Base-by-base conservation (phyloP, 1,139 yeast species). In the Yarrowia galli region DNA sequence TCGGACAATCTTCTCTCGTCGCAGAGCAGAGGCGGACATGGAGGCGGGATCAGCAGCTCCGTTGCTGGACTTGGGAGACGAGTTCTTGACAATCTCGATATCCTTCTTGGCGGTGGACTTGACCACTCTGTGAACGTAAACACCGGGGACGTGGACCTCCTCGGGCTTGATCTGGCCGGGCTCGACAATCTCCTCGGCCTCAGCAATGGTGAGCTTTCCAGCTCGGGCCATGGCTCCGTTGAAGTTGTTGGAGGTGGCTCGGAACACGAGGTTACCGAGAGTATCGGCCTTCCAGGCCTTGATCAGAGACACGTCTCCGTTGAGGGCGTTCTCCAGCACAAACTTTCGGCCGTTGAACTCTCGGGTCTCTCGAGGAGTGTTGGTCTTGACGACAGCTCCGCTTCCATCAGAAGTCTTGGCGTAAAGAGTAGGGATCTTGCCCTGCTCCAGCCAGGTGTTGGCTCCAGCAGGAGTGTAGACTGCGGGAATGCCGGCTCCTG, bases 381-480 rank as follows among this genome's bases (percentile, higher is more conserved):
- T 75, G 23, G 78, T 74, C 69, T 78, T 76, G 68, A 80, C 71
- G 2, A 82, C 83, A 20, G 76, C 72, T 22, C 61, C 61, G 16
- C 73, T 68, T 46, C 80, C 80, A 53, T 75, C 73, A 20, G 71
- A 69, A 15, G 38, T 15, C 46, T 61, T 61, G 35, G 74, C 73
- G 72, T 82, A 83, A 68, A 80, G 74, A 12, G 82, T 77, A 2
- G 86, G 86, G 68, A 83, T 74, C 70, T 82, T 79, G 23, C 86
- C 86, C 69, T 82, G 79, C 72, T 83, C 84, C 53, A 83, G 76
- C 85, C 85, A 82, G 32, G 86, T 83, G 42, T 82, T 82, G n/a
- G 78, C 84, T 28, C 85, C 86, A 0, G 86, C 82, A 1, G 85
- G 81, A 2, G 85, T 80, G 72, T 79, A 83, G 69, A 81, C 83